Base-by-base conservation (phyloP, 352 stramenopile species). In the Phytophthora pisi region DNA sequence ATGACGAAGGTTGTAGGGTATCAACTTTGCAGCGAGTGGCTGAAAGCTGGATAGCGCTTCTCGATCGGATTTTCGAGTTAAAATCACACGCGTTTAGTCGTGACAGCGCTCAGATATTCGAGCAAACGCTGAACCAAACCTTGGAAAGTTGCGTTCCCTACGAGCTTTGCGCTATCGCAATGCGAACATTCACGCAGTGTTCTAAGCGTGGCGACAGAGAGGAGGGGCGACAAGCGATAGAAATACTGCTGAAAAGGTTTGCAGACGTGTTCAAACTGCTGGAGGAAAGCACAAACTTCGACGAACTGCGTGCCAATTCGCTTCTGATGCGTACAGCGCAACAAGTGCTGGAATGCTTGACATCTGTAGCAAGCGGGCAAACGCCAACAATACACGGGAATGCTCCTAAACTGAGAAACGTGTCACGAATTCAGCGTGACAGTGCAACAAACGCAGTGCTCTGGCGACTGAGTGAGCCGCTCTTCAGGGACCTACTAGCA, bases 381-480 rank as follows among this genome's bases (percentile, higher is more conserved):
- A 64, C 64, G 3, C 59, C 59, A 9, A 3, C n/a, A 16, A 52
- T 13, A 15, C 0, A 13, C 18, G 9, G 7, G 2, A 30, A 13
- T 40, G 20, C 26, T 30, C 26, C 26, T 7, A 30, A 30, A 30
- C 26, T 5, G 26, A 30, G 3, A 30, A 30, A 30, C 26, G 2
- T 7, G 9, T 18, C 28, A 42, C 61, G 24, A 36, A 45, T 45
- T 36, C 64, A 62, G 16, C 31, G 34, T 47, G 57, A 71, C 26
- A 15, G 11, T 28, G 24, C 45, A 2, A 9, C 20, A 40, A 72
- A 68, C 10, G 69, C 68, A 1, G 68, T 75, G 31, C 62, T 82
- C 18, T 82, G 75, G 75, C 54, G 75, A 13, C 16, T 82, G 11
- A 62, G 65, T 36, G 68, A 82, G 24, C 36, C 62, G 20, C 42